Conservation (phyloP, 768 basidiomycete genomes). For the Goffeauzyma gilvescens region DNA sequence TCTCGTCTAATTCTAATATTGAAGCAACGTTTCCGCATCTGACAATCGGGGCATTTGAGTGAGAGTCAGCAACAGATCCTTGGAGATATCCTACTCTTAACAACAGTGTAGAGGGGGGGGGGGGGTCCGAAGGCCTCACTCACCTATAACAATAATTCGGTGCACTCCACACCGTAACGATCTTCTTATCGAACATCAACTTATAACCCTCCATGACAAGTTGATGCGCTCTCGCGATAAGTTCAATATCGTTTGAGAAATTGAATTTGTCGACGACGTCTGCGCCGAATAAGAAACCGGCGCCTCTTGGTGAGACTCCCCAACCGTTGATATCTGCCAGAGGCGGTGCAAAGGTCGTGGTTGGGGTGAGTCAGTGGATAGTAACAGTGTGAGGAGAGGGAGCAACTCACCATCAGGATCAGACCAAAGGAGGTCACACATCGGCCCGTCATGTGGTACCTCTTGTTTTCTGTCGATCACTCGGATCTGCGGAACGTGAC, state of each 20-base stretch:
- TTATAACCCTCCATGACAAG: conserved; percentile 95
- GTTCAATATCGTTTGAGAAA: conserved; percentile 64
- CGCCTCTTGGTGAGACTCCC: conserved; percentile 90
- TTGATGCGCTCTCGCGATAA: conserved; percentile 91
- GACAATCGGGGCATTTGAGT: background rate
- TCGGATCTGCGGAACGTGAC: conserved; percentile 67
- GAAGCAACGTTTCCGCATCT: conserved; percentile 94
- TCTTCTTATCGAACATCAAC: conserved; percentile 83
- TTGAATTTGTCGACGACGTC: conserved; percentile 82
- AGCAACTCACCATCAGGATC: conserved; percentile 70
- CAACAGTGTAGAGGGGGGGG: conserved; percentile 1
- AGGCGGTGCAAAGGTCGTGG: background rate
- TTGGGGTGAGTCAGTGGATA: no score
- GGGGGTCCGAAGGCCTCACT: conserved; percentile 25
- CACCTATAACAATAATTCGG: conserved; percentile 97
- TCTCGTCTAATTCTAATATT: conserved; percentile 81
- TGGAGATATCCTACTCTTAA: background rate
- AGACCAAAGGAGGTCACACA: conserved; percentile 99
- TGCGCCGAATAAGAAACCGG: conserved; percentile 84
- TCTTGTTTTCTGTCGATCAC: conserved; percentile 90
- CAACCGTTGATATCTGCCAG: conserved; percentile 82
- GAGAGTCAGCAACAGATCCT: conserved; percentile 12
- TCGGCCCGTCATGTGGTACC: conserved; percentile 92
- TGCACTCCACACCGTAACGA: conserved; percentile 96
- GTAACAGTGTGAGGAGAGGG: no score